A percentile compares a stretch with the other conserved stretches of the same genome.
These are phyloP conservation scores for Monilinia aucupariae DNA, from an alignment of 2,329 filamentous ascomycete genomes.

Conservation along the genomic window DNA sequence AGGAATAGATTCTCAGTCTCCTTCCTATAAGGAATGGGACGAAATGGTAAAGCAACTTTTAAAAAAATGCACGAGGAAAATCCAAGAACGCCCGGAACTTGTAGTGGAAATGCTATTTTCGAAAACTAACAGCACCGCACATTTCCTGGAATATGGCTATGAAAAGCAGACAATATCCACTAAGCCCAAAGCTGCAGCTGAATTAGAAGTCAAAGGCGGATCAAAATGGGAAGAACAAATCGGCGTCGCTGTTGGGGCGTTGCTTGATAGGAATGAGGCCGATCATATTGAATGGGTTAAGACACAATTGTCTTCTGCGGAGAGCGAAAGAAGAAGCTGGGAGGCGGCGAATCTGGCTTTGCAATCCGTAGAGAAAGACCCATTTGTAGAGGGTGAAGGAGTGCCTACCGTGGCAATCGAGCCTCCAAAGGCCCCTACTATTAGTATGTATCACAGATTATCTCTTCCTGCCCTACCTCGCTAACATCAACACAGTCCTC, in stretches of 20 bases:
- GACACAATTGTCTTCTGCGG: slow-evolving; percentile 60
- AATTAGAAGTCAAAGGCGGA: slow-evolving; percentile 73
- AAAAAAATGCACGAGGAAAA: slow-evolving; percentile 73
- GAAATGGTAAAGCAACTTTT: slow-evolving; percentile 81
- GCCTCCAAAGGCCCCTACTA: slow-evolving; percentile 43
- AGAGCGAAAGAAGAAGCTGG: slow-evolving; percentile 71
- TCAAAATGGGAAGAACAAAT: slow-evolving; percentile 62
- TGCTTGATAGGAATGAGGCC: slow-evolving; percentile 73
- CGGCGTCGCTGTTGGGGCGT: slow-evolving; percentile 69
- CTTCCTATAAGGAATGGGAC: slow-evolving; percentile 83
- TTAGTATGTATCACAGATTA: slow-evolving; percentile 43
- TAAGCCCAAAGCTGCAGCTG: slow-evolving; percentile 66
- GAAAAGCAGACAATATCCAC: slow-evolving; percentile 68
- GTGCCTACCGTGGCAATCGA: slow-evolving; percentile 32
- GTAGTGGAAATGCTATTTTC: slow-evolving; percentile 92
- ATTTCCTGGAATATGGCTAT: slow-evolving; percentile 85
- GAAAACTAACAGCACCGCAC: slow-evolving; percentile 76
- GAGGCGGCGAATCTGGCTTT: slow-evolving; percentile 63
- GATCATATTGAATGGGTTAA: slow-evolving; percentile 81
- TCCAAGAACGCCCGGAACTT: slow-evolving; percentile 78
- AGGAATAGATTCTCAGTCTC: slow-evolving; percentile 59
- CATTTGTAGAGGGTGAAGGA: slow-evolving; percentile 36
- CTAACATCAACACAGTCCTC: slow-evolving; percentile 30
- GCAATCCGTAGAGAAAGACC: slow-evolving; percentile 40
- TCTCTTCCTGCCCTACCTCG: background rate